Percentiles rank a stretch among this genome's conserved stretches.
These are phyloP conservation scores for Alternaria ventricosa DNA, from an alignment of 2,329 filamentous ascomycete genomes.

Conservation along the genomic window DNA sequence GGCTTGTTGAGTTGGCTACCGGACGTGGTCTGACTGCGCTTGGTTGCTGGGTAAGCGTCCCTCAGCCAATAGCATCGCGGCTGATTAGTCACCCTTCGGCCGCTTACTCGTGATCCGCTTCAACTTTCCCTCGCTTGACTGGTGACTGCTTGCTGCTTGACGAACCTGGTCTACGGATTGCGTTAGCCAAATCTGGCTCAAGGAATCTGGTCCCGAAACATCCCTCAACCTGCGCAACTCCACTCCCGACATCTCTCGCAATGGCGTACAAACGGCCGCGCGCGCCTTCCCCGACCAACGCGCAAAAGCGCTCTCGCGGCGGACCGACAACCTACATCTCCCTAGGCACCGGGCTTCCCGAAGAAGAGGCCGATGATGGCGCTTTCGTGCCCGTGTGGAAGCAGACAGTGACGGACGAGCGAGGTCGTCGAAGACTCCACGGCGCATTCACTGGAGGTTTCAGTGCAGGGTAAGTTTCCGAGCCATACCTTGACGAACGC, in stretches of 20 bases:
- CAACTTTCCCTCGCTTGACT: conserved; percentile 2
- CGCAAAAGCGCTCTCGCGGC: conserved; percentile 78
- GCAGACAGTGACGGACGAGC: conserved; percentile 94
- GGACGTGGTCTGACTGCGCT: not conserved
- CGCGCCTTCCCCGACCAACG: conserved; percentile 31
- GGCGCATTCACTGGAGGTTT: conserved; percentile 97
- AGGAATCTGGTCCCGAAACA: not conserved
- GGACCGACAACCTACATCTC: conserved; percentile 46
- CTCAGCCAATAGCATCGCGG: not conserved
- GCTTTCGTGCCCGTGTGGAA: conserved; percentile 97
- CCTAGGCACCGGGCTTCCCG: conserved; percentile 78
- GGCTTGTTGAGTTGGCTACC: not conserved
- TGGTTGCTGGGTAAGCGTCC: not conserved
- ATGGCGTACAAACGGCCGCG: conserved; percentile 47
- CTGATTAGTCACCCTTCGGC: conserved; percentile 6
- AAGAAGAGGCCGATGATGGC: conserved; percentile 82
- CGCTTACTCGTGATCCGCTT: conserved; percentile 5
- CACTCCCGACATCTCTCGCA: not conserved
- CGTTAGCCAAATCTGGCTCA: not conserved
- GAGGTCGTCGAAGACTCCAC: conserved; percentile 86
- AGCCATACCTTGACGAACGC: conserved; percentile 23
- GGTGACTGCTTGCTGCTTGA: not conserved
- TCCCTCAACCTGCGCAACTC: not conserved
- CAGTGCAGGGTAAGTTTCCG: conserved; percentile 80
- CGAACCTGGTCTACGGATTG: not conserved